A percentile compares a stretch with the other conserved stretches of the same genome.
Conservation (phyloP, 306 rosid genomes). For the Cicer judaicum region DNA sequence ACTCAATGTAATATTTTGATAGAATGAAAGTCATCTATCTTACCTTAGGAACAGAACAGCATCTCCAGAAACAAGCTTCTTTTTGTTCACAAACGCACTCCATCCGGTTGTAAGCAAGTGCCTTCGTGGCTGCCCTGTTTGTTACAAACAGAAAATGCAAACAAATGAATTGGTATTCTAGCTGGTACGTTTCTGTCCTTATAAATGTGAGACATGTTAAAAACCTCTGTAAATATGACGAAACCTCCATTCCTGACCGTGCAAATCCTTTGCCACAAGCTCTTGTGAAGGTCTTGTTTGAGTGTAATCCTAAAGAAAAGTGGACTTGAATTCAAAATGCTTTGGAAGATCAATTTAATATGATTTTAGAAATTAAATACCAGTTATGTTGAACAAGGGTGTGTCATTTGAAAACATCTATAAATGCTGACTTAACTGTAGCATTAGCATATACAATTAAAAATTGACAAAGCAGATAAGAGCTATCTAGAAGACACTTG, state of each 20-base stretch:
- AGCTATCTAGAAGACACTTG: neutral
- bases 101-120: conserved; percentile 97
- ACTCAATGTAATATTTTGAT: conserved; percentile 7
- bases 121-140: conserved; percentile 87
- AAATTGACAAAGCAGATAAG: neutral
- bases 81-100: conserved; percentile 97
- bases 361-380: neutral
- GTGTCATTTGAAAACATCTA: neutral
- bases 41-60: conserved; percentile 94
- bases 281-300: conserved; percentile 96
- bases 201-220: conserved; percentile 19
- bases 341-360: neutral
- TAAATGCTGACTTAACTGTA: neutral
- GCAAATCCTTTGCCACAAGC: conserved; percentile 93
- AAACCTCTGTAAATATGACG: conserved; percentile 91
- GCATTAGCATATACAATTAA: neutral
- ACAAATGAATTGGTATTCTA: conserved; percentile 8
- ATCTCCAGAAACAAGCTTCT: conserved; percentile 91
- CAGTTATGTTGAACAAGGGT: neutral
- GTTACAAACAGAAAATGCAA: conserved; percentile 31
- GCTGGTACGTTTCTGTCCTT: neutral
- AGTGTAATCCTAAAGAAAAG: conserved; percentile 67
- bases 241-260: conserved; percentile 88
- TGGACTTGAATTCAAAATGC: conserved; percentile 6
- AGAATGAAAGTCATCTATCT: conserved; percentile 1